Evolutionary conservation across 129 eudicot species (phyloP).

Genomic region (Silybum marianum): DNA sequence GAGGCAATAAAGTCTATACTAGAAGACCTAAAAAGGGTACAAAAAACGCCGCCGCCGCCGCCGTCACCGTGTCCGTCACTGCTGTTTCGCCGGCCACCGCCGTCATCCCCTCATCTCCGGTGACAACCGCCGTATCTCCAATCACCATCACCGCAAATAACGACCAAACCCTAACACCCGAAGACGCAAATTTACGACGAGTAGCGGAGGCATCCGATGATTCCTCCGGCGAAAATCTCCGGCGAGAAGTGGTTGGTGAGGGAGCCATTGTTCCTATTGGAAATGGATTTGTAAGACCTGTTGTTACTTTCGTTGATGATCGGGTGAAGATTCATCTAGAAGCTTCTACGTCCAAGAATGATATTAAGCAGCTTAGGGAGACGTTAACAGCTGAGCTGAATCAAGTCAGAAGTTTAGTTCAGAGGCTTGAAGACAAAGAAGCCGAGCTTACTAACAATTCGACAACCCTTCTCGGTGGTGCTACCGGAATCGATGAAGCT

Average conservation of each 20-base stretch:
- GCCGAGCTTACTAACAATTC: constrained; percentile 41
- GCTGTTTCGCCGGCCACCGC: constrained; percentile 10
- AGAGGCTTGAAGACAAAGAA: constrained; percentile 61
- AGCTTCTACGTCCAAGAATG: constrained; percentile 41
- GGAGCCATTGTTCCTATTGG: constrained; percentile 12
- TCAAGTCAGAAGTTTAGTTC: constrained; percentile 57
- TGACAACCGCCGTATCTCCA: background rate
- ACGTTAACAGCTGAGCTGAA: constrained; percentile 61
- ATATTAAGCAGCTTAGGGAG: constrained; percentile 50
- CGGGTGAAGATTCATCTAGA: constrained; percentile 51
- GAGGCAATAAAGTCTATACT: constrained; percentile 57
- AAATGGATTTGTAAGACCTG: constrained; percentile 40
- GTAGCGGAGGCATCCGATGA: constrained; percentile 30
- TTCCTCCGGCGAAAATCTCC: constrained; percentile 24
- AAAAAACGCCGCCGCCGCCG: constrained; percentile 22
- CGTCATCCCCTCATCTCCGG: background rate
- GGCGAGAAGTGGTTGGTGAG: constrained; percentile 13
- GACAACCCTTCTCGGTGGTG: background rate
- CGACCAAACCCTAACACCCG: constrained; percentile 29
- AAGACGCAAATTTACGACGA: constrained; percentile 23
- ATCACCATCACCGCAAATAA: constrained; percentile 17
- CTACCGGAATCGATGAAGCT: constrained; percentile 21
- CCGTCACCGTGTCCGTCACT: constrained; percentile 13
- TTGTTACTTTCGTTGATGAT: constrained; percentile 54
- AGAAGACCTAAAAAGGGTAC: constrained; percentile 37